Base-by-base conservation (phyloP, 768 basidiomycete species). In the Amanita muscaria region DNA sequence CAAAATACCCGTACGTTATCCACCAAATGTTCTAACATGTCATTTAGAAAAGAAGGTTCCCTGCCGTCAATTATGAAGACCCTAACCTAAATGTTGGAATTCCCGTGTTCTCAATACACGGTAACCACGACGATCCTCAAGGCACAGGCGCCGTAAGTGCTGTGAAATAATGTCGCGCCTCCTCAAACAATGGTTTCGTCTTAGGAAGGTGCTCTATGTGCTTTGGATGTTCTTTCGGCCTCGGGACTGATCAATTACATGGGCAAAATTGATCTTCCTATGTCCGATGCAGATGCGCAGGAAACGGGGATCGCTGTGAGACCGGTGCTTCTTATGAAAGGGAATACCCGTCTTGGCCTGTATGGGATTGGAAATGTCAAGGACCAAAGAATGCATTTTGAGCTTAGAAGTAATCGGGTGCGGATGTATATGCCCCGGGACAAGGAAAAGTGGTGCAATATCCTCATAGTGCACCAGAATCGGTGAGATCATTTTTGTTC, bases 21-120 rank as follows among this genome's bases (percentile, higher is more conserved):
- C 23, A 40, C 42, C 29, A 5, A 25, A 29, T 31, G 12, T 49
- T 40, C 5, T 10, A 23, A 29, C 46, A 15, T 24, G 22, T 23
- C 42, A 30, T 40, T 16, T 22, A 21, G 48, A 33, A 44, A 1
- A 18, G 5, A 53, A 97, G 92, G 12, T 99, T 97, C 58, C 96
- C 96, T 10, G 90, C 91, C 1, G 68, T 99, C 51, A 98, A 99
- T 61, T 97, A 97, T 57, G 92, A 99, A 62, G 94, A 99, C 55
- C 79, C 84, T 2, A 98, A 99, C 59, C 71, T 97, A 46, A 99
- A 99, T 59, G 74, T 99, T 40, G 80, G 79, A 3, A 89, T 96
- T n/a, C 96, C 96, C 3, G 87, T 98, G 22, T 99, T 99, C 64
- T 97, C 94, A 0, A 98, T 99, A 41, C 96, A 99, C 56, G 96